Conservation (phyloP, 2,329 filamentous ascomycete species). For the Canariomyces notabilis region DNA sequence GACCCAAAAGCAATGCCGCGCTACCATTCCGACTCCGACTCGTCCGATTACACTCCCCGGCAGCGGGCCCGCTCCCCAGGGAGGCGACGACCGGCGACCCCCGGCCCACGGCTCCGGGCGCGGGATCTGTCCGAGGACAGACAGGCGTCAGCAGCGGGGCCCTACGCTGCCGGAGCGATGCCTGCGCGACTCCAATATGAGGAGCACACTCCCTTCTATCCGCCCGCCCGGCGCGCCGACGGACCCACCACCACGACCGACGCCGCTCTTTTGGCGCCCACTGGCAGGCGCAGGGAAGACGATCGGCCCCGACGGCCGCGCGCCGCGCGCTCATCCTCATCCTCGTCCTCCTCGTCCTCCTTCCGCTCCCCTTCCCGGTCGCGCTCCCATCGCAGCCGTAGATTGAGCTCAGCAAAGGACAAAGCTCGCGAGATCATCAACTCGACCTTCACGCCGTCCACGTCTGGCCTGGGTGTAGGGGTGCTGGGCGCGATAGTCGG, state of each 20-base stretch:
- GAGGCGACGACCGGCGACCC: slow-evolving; percentile 15
- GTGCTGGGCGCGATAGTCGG: slow-evolving; percentile 51
- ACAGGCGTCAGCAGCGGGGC: background rate
- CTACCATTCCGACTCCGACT: slow-evolving; percentile 4
- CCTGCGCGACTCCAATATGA: slow-evolving; percentile 8
- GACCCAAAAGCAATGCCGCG: slow-evolving; percentile 16
- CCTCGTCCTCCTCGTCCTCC: background rate
- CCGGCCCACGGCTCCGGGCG: slow-evolving; percentile 6
- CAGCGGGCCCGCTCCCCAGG: slow-evolving; percentile 25
- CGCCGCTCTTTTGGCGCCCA: background rate
- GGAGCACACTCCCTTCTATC: slow-evolving; percentile 9
- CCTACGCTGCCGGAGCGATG: slow-evolving; percentile 8
- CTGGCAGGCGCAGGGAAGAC: background rate
- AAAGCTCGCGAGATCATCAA: slow-evolving; percentile 40
- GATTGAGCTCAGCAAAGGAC: slow-evolving; percentile 4
- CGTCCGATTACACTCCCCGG: slow-evolving; percentile 11
- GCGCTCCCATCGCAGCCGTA: slow-evolving; percentile 1
- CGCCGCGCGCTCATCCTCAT: background rate
- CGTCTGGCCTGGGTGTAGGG: slow-evolving; percentile 45
- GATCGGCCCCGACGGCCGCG: slow-evolving; percentile 1
- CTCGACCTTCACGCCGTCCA: slow-evolving; percentile 44
- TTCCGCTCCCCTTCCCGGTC: slow-evolving; percentile 5
- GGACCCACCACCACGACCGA: background rate
- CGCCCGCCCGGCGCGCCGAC: background rate
- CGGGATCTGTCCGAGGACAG: slow-evolving; percentile 8